Percentiles rank a stretch among this genome's conserved stretches.
Evolutionary conservation across 106 monocot genomes (phyloP).

Genomic region (Narthecium ossifragum): DNA sequence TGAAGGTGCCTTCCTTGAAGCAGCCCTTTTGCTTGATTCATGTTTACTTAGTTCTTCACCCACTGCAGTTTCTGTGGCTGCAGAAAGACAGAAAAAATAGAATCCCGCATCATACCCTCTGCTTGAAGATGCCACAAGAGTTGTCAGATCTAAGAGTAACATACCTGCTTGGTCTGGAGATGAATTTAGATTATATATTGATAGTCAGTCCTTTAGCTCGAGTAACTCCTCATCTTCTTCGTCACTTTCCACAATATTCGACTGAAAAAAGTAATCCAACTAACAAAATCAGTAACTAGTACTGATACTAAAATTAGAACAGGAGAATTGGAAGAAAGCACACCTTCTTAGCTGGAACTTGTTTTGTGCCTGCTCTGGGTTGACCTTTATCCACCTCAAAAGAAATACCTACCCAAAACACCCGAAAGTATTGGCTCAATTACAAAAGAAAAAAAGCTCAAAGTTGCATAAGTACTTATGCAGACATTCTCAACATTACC

Average conservation of each 20-base stretch:
- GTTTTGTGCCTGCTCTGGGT: slow-evolving; percentile 36
- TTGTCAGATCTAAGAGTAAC: too few relatives aligned
- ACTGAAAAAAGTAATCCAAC: slow-evolving; percentile 12
- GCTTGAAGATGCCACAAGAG: too few relatives aligned
- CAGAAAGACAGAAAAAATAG: too few relatives aligned
- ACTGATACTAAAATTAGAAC: neutral
- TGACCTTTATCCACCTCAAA: slow-evolving; percentile 24
- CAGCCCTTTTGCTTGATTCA: slow-evolving; percentile 13
- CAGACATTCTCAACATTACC: neutral
- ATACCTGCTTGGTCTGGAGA: slow-evolving; percentile 58
- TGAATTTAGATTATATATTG: slow-evolving; percentile 65
- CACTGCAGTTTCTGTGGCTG: slow-evolving; percentile 50
- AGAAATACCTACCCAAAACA: slow-evolving; percentile 4
- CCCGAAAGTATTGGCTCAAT: neutral
- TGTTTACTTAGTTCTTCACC: slow-evolving; percentile 2
- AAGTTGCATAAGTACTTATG: neutral
- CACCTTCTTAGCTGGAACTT: slow-evolving; percentile 40
- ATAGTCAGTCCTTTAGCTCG: slow-evolving; percentile 59
- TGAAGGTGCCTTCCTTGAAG: slow-evolving; percentile 5
- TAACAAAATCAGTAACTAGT: neutral
- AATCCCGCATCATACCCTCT: neutral
- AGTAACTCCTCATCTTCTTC: slow-evolving; percentile 34
- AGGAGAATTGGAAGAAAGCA: neutral
- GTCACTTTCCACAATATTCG: slow-evolving; percentile 19
- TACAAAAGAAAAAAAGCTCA: neutral